Evolutionary conservation across 345 rosid species (phyloP).

Genomic region (Dipteronia dyeriana): DNA sequence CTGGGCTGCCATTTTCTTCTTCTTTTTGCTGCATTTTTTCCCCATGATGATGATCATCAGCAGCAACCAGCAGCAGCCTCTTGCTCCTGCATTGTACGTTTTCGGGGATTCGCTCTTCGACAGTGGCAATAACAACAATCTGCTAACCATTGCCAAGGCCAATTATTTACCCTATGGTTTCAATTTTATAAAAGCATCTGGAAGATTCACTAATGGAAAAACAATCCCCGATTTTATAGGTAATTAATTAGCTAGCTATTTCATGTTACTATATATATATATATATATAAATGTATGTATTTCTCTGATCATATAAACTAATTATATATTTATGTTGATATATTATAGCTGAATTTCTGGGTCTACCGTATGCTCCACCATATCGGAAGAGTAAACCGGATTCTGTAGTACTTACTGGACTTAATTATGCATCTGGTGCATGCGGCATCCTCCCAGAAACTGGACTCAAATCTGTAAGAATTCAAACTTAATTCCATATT

Average conservation of each 20-base stretch:
- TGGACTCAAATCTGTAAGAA: conserved; percentile 34
- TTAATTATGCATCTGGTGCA: conserved; percentile 51
- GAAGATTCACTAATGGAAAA: conserved; percentile 59
- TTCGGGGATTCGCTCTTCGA: conserved; percentile 57
- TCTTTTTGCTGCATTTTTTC: not conserved
- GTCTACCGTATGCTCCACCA: conserved; percentile 50
- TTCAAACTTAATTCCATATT: no score
- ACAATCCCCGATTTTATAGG: conserved; percentile 44
- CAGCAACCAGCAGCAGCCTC: conserved; percentile 1
- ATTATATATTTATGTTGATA: no score
- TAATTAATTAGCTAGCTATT: not conserved
- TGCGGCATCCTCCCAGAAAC: conserved; percentile 52
- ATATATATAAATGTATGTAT: no score
- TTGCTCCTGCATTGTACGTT: conserved; percentile 42
- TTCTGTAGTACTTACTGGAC: conserved; percentile 25
- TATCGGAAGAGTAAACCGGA: conserved; percentile 14
- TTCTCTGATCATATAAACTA: no score
- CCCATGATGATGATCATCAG: not conserved
- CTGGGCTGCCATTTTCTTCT: not conserved
- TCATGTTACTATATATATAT: no score
- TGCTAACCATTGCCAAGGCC: conserved; percentile 42
- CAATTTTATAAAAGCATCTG: conserved; percentile 33
- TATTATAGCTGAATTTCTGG: conserved; percentile 50
- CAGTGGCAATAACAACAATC: conserved; percentile 48
- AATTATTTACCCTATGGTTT: conserved; percentile 43